These are phyloP conservation scores for Hymenotorrendiella dingleyae DNA, from an alignment of 2,329 filamentous ascomycete species.

Conservation along the genomic window DNA sequence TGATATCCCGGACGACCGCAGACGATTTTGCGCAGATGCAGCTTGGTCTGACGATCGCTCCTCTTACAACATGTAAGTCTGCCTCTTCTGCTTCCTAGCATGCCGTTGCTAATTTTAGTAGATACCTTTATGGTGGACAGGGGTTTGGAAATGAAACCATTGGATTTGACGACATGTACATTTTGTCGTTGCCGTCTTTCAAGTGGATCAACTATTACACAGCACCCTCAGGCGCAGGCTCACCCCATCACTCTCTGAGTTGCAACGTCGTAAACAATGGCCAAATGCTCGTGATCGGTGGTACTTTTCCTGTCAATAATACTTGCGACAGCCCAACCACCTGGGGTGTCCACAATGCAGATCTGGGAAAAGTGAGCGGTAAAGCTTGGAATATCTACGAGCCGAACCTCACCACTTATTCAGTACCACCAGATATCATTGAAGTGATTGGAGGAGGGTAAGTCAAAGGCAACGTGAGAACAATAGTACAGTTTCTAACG, in stretches of 20 bases:
- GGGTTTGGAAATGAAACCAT: slow-evolving; percentile 40
- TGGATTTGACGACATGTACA: slow-evolving; percentile 59
- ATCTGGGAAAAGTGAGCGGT: slow-evolving; percentile 45
- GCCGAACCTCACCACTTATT: slow-evolving; percentile 44
- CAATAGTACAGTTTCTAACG: not conserved
- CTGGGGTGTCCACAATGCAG: slow-evolving; percentile 51
- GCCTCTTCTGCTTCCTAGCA: not conserved
- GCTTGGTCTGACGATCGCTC: slow-evolving; percentile 54
- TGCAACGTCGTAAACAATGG: slow-evolving; percentile 50
- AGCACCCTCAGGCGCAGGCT: slow-evolving; percentile 34
- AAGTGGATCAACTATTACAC: slow-evolving; percentile 31
- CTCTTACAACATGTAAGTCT: slow-evolving; percentile 57
- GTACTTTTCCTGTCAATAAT: slow-evolving; percentile 44
- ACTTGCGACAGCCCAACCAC: slow-evolving; percentile 47
- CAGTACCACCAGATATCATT: slow-evolving; percentile 47
- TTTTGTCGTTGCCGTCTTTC: slow-evolving; percentile 30
- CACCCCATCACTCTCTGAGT: slow-evolving; percentile 48
- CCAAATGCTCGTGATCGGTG: slow-evolving; percentile 60
- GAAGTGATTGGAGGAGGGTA: slow-evolving; percentile 43
- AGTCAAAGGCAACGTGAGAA: slow-evolving; percentile 5
- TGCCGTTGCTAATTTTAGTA: slow-evolving; percentile 26
- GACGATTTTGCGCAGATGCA: slow-evolving; percentile 56
- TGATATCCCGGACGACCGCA: slow-evolving; percentile 43
- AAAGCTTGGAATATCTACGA: slow-evolving; percentile 47
- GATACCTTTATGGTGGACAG: slow-evolving; percentile 56